Conservation (phyloP, 345 rosid genomes). For the Eucalyptus cladocalyx region DNA sequence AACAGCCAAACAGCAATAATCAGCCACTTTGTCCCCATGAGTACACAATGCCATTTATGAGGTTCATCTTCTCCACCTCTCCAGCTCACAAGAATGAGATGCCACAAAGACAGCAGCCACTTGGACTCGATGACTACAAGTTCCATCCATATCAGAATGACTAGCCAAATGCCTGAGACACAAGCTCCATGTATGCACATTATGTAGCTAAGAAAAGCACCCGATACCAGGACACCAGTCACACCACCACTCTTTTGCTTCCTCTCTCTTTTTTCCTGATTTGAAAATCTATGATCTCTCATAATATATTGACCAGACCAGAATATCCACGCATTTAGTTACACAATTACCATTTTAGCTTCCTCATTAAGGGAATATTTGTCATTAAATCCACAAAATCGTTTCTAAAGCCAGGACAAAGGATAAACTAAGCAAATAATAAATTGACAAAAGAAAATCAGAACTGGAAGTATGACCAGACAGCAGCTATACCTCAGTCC, state of each 20-base stretch:
- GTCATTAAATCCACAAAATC: not conserved
- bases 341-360: not conserved
- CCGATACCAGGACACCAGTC: not conserved
- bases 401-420: not conserved
- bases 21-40: not conserved
- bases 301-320: not conserved
- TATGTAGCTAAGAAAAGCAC: not conserved
- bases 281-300: not conserved
- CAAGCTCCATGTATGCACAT: not conserved
- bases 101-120: not conserved
- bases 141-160: not conserved
- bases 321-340: not conserved
- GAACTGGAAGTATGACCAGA: not conserved
- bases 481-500: conserved; percentile 57
- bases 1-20: not conserved
- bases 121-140: not conserved
- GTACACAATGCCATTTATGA: not conserved
- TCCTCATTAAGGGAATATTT: not conserved
- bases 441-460: not conserved
- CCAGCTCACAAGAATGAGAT: not conserved
- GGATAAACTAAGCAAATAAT: not conserved
- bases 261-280: not conserved
- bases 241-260: not conserved
- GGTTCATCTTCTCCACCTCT: not conserved
- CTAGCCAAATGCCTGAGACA: not conserved